phyloP scores from a whole-genome alignment of 83 land plant genomes.

The Thuja plicata region DNA sequence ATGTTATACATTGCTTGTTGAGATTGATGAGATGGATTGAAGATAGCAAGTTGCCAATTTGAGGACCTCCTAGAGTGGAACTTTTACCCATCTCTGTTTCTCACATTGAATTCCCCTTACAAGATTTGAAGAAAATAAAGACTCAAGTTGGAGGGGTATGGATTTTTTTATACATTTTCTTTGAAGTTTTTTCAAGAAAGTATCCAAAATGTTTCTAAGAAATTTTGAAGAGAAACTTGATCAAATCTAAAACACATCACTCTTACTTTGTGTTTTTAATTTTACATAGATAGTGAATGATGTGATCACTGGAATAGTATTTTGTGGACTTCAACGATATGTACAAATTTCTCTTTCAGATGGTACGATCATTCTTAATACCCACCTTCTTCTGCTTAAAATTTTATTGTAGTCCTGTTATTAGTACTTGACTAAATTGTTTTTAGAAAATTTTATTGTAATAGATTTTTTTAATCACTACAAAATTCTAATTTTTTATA shows the following conservation, averaged over 20 bases:
- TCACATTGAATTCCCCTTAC: conserved; percentile 23
- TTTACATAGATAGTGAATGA: background rate
- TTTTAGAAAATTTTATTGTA: too few species aligned
- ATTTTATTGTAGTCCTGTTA: background rate
- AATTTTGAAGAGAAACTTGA: background rate
- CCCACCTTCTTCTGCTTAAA: too few species aligned
- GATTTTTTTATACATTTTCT: background rate
- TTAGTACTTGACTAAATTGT: too few species aligned
- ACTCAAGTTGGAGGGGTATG: conserved; percentile 40
- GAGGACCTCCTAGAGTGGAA: conserved; percentile 24
- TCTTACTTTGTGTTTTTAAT: background rate
- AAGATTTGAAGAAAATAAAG: conserved; percentile 29
- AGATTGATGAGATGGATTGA: conserved; percentile 25
- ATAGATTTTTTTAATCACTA: too few species aligned
- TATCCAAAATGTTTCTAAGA: too few species aligned
- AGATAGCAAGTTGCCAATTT: conserved; percentile 33
- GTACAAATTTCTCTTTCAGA: background rate
- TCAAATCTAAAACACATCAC: too few species aligned
- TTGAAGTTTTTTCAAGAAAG: too few species aligned
- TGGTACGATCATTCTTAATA: background rate
- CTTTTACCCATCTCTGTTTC: conserved; percentile 19
- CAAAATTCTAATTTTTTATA: too few species aligned
- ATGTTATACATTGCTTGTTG: conserved; percentile 33
- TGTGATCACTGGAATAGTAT: background rate
- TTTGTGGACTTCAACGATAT: background rate